Evolutionary conservation across 768 basidiomycete species (phyloP).

Genomic region (Amanita muscaria): DNA sequence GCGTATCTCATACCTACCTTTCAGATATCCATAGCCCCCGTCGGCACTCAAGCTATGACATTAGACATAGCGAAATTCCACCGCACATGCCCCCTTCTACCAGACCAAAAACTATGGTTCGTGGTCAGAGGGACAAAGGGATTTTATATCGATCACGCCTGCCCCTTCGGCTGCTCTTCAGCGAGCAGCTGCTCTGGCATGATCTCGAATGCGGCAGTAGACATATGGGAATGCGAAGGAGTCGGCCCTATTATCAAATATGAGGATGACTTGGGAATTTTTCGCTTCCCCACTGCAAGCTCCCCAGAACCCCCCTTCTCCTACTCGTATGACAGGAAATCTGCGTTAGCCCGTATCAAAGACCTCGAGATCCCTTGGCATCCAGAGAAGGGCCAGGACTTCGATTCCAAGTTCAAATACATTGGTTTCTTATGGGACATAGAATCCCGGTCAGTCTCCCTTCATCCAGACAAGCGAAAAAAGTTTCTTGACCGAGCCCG

Average conservation of each 20-base stretch:
- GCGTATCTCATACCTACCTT: not conserved
- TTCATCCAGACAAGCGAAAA: constrained; percentile 21
- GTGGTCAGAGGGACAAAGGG: constrained; percentile 17
- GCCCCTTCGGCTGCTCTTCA: constrained; percentile 18
- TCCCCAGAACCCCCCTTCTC: not conserved
- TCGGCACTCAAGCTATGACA: too few species aligned
- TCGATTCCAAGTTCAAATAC: constrained; percentile 16
- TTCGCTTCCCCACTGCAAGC: constrained; percentile 14
- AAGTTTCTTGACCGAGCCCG: too few species aligned
- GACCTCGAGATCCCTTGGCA: constrained; percentile 19
- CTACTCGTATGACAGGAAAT: constrained; percentile 16
- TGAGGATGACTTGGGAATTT: too few species aligned
- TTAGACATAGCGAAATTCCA: too few species aligned
- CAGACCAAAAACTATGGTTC: too few species aligned
- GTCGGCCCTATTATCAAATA: constrained; percentile 16
- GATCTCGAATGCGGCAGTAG: too few species aligned
- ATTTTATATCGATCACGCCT: constrained; percentile 25
- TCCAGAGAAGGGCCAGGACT: constrained; percentile 19
- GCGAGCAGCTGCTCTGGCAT: constrained; percentile 25
- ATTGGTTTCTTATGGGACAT: constrained; percentile 29
- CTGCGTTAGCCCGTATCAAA: constrained; percentile 10
- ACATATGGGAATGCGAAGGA: constrained; percentile 19
- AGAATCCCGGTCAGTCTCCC: constrained; percentile 14
- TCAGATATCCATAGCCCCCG: constrained; percentile 3
- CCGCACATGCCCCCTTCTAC: too few species aligned